phyloP scores from a whole-genome alignment of 345 rosid species.

The Murraya paniculata region DNA sequence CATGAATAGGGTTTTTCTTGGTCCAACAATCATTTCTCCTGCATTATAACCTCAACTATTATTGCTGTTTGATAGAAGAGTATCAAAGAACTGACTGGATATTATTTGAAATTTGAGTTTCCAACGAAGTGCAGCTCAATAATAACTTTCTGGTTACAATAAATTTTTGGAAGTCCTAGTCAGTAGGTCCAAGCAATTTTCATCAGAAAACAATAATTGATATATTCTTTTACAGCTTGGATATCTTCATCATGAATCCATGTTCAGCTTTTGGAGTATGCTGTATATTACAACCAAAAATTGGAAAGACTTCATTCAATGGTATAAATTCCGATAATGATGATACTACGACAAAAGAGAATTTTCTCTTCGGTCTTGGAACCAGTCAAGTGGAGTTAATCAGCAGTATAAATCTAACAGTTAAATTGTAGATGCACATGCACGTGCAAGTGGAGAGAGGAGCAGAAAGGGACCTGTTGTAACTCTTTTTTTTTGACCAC shows the following conservation, averaged over 20 bases:
- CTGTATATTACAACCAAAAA: not conserved
- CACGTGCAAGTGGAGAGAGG: not conserved
- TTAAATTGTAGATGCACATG: not conserved
- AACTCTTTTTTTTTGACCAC: slow-evolving; percentile 92
- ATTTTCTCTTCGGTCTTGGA: not conserved
- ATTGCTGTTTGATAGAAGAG: not conserved
- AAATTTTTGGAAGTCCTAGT: not conserved
- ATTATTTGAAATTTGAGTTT: not conserved
- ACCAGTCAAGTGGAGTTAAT: not conserved
- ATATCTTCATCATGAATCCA: not conserved
- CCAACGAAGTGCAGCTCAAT: not conserved
- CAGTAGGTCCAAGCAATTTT: not conserved
- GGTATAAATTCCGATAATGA: not conserved
- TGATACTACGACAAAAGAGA: not conserved
- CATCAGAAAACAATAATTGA: not conserved
- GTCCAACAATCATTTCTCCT: slow-evolving; percentile 99
- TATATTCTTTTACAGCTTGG: not conserved
- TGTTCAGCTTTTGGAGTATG: not conserved
- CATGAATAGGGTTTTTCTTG: slow-evolving; percentile 91
- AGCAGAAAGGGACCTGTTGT: slow-evolving; percentile 64
- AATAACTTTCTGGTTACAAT: not conserved
- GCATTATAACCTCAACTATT: slow-evolving; percentile 16
- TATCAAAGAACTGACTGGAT: no score
- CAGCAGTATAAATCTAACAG: not conserved
- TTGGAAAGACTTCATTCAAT: not conserved